These are phyloP conservation scores for Sporothrix brasiliensis DNA, from an alignment of 2,329 filamentous ascomycete genomes.

Conservation along the genomic window DNA sequence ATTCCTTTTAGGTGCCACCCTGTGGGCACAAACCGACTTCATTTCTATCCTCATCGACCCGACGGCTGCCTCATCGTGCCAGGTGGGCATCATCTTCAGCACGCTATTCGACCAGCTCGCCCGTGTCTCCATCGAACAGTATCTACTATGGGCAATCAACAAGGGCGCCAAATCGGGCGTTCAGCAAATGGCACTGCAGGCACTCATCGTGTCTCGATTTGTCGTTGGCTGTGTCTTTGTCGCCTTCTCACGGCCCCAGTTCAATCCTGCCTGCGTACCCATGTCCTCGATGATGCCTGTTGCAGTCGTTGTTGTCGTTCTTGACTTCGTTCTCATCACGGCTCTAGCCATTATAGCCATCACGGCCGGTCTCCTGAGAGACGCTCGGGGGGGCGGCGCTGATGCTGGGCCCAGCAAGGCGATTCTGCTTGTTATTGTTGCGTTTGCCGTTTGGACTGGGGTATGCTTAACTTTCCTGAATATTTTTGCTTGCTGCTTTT, in stretches of 20 bases:
- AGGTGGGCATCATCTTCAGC: constrained; percentile 56
- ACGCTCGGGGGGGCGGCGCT: constrained; percentile 40
- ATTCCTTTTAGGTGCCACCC: constrained; percentile 55
- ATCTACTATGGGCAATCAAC: constrained; percentile 56
- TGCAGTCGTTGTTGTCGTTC: constrained; percentile 49
- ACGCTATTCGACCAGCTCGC: constrained; percentile 61
- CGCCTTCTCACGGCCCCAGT: constrained; percentile 57
- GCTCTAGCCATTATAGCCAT: constrained; percentile 50
- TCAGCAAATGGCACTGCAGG: constrained; percentile 50
- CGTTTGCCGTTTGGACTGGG: constrained; percentile 57
- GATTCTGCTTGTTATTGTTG: constrained; percentile 48
- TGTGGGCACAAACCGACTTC: constrained; percentile 60
- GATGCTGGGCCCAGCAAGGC: constrained; percentile 46
- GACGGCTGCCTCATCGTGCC: constrained; percentile 51
- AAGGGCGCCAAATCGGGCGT: constrained; percentile 41
- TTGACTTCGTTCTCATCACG: constrained; percentile 52
- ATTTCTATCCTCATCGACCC: constrained; percentile 53
- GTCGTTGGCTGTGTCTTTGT: constrained; percentile 58
- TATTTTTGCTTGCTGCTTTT: neutral
- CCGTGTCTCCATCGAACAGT: constrained; percentile 57
- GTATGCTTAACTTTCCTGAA: constrained; percentile 40
- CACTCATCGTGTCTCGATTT: constrained; percentile 52
- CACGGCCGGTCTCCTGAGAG: constrained; percentile 44
- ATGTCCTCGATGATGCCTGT: constrained; percentile 50
- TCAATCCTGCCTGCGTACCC: constrained; percentile 57